phyloP scores from a whole-genome alignment of 331 rosid genomes.

The Rosa hybrid region DNA sequence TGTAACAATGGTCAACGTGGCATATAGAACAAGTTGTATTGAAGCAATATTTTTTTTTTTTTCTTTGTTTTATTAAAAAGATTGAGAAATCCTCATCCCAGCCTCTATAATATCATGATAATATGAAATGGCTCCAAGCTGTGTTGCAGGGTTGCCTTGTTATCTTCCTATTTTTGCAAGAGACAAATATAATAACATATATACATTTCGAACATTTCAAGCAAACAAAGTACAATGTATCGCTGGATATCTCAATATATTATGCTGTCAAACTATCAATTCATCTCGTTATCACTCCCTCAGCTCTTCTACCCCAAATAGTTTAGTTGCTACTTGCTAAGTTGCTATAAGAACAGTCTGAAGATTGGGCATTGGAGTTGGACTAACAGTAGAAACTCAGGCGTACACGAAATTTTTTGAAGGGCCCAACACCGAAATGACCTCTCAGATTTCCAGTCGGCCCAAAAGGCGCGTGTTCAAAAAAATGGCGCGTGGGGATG shows the following conservation, averaged over 20 bases:
- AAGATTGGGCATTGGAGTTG: too few species aligned
- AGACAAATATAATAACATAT: not conserved
- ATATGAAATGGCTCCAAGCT: not conserved
- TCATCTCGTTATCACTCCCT: too few species aligned
- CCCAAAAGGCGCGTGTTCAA: not conserved
- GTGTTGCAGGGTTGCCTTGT: not conserved
- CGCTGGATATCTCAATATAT: too few species aligned
- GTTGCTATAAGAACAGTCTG: too few species aligned
- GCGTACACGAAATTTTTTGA: not conserved
- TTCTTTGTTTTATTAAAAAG: not conserved
- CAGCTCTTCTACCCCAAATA: too few species aligned
- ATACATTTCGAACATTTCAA: too few species aligned
- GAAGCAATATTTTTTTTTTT: not conserved
- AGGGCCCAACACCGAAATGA: not conserved
- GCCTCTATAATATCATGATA: not conserved
- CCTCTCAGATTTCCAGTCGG: not conserved
- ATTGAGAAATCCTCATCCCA: not conserved
- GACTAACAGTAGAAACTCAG: not conserved
- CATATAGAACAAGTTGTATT: not conserved
- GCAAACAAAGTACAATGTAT: too few species aligned
- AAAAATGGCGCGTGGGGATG: slow-evolving; percentile 1
- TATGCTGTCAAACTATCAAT: too few species aligned
- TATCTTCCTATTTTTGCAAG: not conserved
- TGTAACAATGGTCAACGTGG: not conserved
- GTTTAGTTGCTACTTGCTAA: too few species aligned